These are phyloP conservation scores for Lodderomyces margitis DNA, from an alignment of 1,139 yeast genomes.

Conservation along the genomic window DNA sequence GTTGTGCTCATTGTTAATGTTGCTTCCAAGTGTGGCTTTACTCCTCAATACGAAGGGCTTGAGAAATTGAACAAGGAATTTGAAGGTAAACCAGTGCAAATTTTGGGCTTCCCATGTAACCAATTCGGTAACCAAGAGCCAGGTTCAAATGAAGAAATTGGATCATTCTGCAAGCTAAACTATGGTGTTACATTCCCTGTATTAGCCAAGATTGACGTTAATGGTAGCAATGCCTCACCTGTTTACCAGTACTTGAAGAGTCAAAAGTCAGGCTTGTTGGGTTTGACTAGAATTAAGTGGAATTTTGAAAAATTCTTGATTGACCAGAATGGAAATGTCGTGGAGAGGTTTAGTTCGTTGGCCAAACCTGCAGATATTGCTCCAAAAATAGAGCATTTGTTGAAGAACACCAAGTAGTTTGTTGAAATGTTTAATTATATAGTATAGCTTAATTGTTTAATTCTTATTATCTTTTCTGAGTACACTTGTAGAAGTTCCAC, in stretches of 20 bases:
- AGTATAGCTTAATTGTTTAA: neutral
- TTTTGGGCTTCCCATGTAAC: constrained; percentile 83
- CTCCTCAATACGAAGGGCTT: constrained; percentile 77
- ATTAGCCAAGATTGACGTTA: constrained; percentile 82
- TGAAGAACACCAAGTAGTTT: constrained; percentile 17
- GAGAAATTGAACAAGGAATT: constrained; percentile 81
- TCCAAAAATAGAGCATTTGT: constrained; percentile 39
- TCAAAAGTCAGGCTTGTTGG: constrained; percentile 43
- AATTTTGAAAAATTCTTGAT: constrained; percentile 50
- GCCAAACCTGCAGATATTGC: constrained; percentile 41
- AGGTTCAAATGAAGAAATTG: constrained; percentile 40
- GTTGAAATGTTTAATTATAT: neutral
- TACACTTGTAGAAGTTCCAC: too few species aligned
- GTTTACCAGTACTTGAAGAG: constrained; percentile 75
- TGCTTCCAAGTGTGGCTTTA: constrained; percentile 86
- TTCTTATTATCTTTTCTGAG: too few species aligned
- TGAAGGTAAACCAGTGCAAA: constrained; percentile 60
- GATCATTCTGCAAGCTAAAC: constrained; percentile 39
- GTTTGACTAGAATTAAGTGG: constrained; percentile 49
- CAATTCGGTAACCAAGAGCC: constrained; percentile 65
- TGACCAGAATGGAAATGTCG: constrained; percentile 45
- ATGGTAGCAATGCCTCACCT: constrained; percentile 78
- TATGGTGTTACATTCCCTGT: constrained; percentile 79
- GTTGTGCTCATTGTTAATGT: constrained; percentile 92
- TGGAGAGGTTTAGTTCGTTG: constrained; percentile 41